Conservation (phyloP, 2,329 filamentous ascomycete genomes). For the Fusarium avenaceum region DNA sequence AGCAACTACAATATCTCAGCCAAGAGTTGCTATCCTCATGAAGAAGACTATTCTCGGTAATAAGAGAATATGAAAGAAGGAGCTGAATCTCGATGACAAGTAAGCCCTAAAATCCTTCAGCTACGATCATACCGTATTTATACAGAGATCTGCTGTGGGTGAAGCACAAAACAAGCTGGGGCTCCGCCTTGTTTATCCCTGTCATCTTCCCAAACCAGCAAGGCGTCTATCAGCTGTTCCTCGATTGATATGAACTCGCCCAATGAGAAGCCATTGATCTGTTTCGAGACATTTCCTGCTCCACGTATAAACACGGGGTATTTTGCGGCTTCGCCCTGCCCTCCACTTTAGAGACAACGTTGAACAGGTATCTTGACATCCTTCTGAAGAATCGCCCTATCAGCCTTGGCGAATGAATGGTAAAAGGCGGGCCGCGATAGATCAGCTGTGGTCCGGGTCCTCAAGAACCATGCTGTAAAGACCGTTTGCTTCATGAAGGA, state of each 20-base stretch:
- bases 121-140: background rate
- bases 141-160: slow-evolving; percentile 1
- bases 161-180: background rate
- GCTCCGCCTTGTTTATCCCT: background rate
- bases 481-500: background rate
- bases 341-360: slow-evolving; percentile 2
- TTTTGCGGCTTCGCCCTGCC: background rate
- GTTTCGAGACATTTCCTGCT: background rate
- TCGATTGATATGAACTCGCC: background rate
- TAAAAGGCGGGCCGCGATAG: background rate
- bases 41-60: background rate
- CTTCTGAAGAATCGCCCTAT: background rate
- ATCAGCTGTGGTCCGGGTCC: background rate
- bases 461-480: background rate
- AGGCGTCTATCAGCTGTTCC: background rate
- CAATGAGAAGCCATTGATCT: background rate
- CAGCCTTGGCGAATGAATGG: background rate
- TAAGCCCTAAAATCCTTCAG: slow-evolving; percentile 22
- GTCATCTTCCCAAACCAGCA: background rate
- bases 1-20: too few relatives aligned
- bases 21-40: too few relatives aligned
- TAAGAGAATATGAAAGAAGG: background rate
- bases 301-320: slow-evolving; percentile 4
- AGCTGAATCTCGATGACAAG: slow-evolving; percentile 8
- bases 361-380: background rate